Conservation (phyloP, 768 basidiomycete genomes). For the Podaxis rugospora region DNA sequence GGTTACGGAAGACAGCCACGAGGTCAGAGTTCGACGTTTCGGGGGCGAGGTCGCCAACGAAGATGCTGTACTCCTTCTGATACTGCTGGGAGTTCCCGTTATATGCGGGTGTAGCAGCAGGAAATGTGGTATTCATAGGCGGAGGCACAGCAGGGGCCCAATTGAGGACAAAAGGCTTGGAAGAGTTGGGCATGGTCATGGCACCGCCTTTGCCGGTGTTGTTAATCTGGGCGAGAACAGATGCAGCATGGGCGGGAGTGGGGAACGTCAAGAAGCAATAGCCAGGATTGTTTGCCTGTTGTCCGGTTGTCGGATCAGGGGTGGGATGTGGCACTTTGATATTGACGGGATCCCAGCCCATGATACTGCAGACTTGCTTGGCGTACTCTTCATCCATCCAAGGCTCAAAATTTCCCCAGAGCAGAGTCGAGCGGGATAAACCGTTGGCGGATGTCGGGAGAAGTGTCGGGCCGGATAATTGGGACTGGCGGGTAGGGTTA, state of each 20-base stretch:
- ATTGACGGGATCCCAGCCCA: constrained; percentile 80
- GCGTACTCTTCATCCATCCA: constrained; percentile 99
- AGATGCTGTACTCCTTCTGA: constrained; percentile 88
- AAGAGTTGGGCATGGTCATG: constrained; percentile 82
- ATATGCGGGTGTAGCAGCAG: constrained; percentile 20
- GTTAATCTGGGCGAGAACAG: constrained; percentile 67
- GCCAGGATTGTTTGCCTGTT: constrained; percentile 78
- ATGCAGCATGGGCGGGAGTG: constrained; percentile 60
- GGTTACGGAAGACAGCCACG: constrained; percentile 90
- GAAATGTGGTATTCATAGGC: constrained; percentile 25
- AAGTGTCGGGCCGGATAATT: constrained; percentile 13
- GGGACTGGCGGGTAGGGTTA: constrained; percentile 25
- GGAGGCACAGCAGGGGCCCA: constrained; percentile 55
- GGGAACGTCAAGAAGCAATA: constrained; percentile 89
- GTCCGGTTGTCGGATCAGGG: constrained; percentile 51
- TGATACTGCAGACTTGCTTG: constrained; percentile 78
- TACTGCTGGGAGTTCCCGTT: constrained; percentile 29
- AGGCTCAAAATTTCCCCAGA: constrained; percentile 86
- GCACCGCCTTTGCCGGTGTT: constrained; percentile 34
- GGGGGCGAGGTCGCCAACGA: constrained; percentile 90
- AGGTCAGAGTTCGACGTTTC: constrained; percentile 94
- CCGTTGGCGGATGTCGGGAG: constrained; percentile 19
- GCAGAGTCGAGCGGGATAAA: constrained; percentile 59
- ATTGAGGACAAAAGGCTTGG: constrained; percentile 74
- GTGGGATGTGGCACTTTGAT: constrained; percentile 68